Conservation (phyloP, 148 eudicot genomes). For the Polygonum maritimum region DNA sequence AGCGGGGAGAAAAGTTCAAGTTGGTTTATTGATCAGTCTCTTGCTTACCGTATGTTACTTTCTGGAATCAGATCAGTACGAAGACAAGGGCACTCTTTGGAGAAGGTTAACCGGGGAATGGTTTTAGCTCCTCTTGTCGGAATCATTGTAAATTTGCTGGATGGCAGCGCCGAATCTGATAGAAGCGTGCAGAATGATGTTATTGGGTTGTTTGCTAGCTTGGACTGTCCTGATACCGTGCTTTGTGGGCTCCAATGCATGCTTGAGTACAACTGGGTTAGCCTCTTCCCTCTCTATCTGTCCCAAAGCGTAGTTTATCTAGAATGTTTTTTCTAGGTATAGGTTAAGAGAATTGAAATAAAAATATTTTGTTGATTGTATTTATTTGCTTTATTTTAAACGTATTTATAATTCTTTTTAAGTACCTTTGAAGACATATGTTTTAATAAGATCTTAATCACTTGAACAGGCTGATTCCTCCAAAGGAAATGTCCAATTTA, state of each 20-base stretch:
- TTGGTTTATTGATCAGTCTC: neutral
- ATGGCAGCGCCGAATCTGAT: conserved; percentile 39
- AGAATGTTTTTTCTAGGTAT: too few relatives aligned
- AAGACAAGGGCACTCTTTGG: conserved; percentile 65
- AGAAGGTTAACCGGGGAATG: conserved; percentile 74
- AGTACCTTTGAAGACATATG: neutral
- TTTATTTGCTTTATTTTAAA: too few relatives aligned
- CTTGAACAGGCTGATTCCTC: conserved; percentile 51
- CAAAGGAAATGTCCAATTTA: conserved; percentile 46
- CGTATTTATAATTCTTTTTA: too few relatives aligned
- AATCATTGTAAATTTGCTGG: conserved; percentile 70
- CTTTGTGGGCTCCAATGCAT: conserved; percentile 67
- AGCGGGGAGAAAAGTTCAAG: neutral
- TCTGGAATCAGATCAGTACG: conserved; percentile 46
- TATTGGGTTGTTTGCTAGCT: conserved; percentile 66
- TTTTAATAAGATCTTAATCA: neutral
- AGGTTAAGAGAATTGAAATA: too few relatives aligned
- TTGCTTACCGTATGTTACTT: neutral
- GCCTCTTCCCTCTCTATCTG: conserved; percentile 11
- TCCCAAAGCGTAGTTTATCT: too few relatives aligned
- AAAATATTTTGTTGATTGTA: neutral
- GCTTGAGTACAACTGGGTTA: conserved; percentile 69
- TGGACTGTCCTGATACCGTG: conserved; percentile 78
- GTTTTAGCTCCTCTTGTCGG: conserved; percentile 92
- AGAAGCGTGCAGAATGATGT: conserved; percentile 50